phyloP scores from a whole-genome alignment of 192 early-diverging fungal species.

The Backusella australiensis region DNA sequence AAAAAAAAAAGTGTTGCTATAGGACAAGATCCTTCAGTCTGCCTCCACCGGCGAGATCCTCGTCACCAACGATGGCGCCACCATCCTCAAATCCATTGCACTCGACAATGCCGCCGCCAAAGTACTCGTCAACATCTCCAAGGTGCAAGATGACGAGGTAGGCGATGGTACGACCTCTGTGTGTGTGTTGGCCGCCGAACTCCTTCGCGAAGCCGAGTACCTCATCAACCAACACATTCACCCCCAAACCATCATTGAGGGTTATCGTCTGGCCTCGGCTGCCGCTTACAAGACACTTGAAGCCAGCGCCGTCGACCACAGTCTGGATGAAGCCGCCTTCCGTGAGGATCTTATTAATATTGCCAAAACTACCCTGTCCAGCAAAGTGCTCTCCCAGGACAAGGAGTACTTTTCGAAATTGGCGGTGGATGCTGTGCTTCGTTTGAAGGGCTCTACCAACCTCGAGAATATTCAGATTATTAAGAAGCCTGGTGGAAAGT shows the following conservation, averaged over 20 bases:
- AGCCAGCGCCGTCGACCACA: slow-evolving; percentile 75
- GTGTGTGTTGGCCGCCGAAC: slow-evolving; percentile 94
- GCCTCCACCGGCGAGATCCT: slow-evolving; percentile 78
- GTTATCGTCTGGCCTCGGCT: slow-evolving; percentile 85
- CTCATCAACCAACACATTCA: slow-evolving; percentile 94
- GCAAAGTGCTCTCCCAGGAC: slow-evolving; percentile 94
- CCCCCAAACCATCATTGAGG: slow-evolving; percentile 96
- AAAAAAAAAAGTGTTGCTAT: background rate
- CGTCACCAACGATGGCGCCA: slow-evolving; percentile 99
- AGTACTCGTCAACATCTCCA: slow-evolving; percentile 97
- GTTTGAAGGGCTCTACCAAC: slow-evolving; percentile 87
- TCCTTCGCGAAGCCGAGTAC: slow-evolving; percentile 90
- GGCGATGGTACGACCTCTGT: slow-evolving; percentile 99
- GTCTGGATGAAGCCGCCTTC: slow-evolving; percentile 67
- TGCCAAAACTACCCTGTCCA: slow-evolving; percentile 94
- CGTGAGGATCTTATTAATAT: slow-evolving; percentile 94
- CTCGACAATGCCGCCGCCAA: slow-evolving; percentile 98
- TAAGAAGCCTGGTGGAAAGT: slow-evolving; percentile 95
- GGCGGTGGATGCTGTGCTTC: slow-evolving; percentile 95
- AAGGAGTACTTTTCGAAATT: slow-evolving; percentile 96
- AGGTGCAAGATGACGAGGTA: slow-evolving; percentile 99
- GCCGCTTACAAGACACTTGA: slow-evolving; percentile 86
- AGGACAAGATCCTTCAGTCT: slow-evolving; percentile 99
- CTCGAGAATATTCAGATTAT: slow-evolving; percentile 99
- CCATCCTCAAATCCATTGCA: slow-evolving; percentile 97